A percentile compares a stretch with the other conserved stretches of the same genome.
Evolutionary conservation across 192 early-diverging fungal species (phyloP).

Genomic region (Allomyces arbusculus): DNA sequence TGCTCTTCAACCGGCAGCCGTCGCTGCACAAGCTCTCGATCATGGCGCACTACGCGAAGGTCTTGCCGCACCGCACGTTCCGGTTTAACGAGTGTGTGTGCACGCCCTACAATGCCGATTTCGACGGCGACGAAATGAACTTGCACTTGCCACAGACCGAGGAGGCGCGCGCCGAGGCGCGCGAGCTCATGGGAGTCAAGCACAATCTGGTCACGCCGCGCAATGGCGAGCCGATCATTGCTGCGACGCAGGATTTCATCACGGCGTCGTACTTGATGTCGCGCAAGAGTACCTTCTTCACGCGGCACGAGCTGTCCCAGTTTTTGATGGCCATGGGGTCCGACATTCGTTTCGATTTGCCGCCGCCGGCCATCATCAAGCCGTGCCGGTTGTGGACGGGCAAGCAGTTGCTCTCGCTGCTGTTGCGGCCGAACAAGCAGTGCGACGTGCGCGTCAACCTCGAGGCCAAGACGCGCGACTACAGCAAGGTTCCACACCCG

Average conservation of each 20-base stretch:
- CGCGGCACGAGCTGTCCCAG: slow-evolving; percentile 78
- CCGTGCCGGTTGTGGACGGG: slow-evolving; percentile 86
- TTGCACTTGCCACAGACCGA: slow-evolving; percentile 98
- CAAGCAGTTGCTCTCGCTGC: slow-evolving; percentile 78
- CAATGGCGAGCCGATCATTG: slow-evolving; percentile 95
- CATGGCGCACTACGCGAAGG: slow-evolving; percentile 81
- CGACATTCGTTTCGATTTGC: slow-evolving; percentile 64
- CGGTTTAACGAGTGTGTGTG: slow-evolving; percentile 99
- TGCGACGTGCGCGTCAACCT: slow-evolving; percentile 59
- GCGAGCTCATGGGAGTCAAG: slow-evolving; percentile 87
- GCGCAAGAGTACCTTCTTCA: slow-evolving; percentile 84
- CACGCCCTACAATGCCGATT: slow-evolving; percentile 98
- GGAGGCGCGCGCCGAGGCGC: slow-evolving; percentile 89
- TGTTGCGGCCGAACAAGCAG: slow-evolving; percentile 63
- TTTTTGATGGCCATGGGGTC: slow-evolving; percentile 88
- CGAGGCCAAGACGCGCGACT: slow-evolving; percentile 68
- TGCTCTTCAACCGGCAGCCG: slow-evolving; percentile 97
- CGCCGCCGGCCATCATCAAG: slow-evolving; percentile 78
- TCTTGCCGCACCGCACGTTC: slow-evolving; percentile 93
- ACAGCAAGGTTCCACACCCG: slow-evolving; percentile 27
- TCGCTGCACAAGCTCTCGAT: slow-evolving; percentile 91
- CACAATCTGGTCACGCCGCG: slow-evolving; percentile 95
- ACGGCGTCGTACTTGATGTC: slow-evolving; percentile 87
- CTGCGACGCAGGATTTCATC: slow-evolving; percentile 99
- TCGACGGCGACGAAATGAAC: slow-evolving; percentile 99